Evolutionary conservation across 768 basidiomycete species (phyloP), one percentile per base, ranked within the genome.

Genomic region (Pisolithus tinctorius): DNA sequence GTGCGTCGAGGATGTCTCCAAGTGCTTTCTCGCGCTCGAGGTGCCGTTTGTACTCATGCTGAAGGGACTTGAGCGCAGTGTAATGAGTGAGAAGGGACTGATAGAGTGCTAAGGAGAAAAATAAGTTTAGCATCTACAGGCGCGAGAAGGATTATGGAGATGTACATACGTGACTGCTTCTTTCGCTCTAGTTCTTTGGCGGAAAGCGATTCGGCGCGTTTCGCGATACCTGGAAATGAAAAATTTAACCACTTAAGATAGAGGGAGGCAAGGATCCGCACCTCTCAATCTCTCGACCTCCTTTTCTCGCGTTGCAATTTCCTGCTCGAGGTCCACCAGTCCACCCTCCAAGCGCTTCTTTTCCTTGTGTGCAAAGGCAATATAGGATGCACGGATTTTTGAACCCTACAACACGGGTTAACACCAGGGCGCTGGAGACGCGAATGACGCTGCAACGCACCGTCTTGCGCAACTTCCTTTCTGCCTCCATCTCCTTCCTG

Each of bases 341-440:
- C 82, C 76, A 7, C 67, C 74, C 62, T 94, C 86, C 23, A 98
- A 67, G 9, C 90, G 84, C 54, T 76, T 82, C 78, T 88, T 88
- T 77, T 98, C 96, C 69, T 88, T 90, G 54, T 84, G 78, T 1
- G 94, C 95, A 59, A 83, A 91, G 6, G 82, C 73, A 58, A 96
- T 86, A 62, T 97, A 99, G 0, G 86, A 81, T 11, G 84, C 77
- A 43, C 95, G 86, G 56, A 97, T 89, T 74, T 97, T 96, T 10
- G 90, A 76, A 31, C 94, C 95, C 89, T 95, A 56, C 13, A 50
- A 23, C 3, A 42, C 9, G 16, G 16, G 3, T 13, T 6, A 41
- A 17, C 8, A 8, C 40, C n/a, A 11, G 2, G n/a, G 11, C 13
- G 14, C 25, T 13, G 16, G 6, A n/a, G 14, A 25, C 10, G 11